Evolutionary conservation across 2,329 filamentous ascomycete species (phyloP), one percentile per base, ranked within the genome.

Genomic region (Fusarium austroafricanum): DNA sequence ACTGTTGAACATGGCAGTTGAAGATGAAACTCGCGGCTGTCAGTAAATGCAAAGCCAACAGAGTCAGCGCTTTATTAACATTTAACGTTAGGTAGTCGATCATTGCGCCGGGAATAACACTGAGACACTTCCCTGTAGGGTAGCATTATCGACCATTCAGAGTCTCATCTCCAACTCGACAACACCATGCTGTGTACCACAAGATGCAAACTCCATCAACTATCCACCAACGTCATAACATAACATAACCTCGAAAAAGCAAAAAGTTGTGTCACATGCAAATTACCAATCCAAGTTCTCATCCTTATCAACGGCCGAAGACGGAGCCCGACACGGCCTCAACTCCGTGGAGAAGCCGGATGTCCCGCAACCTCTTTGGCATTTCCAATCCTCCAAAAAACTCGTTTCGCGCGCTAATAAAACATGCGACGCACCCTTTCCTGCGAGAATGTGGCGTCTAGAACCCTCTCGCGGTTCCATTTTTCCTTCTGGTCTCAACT

Each of bases 281-380:
- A n/a, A 55, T 56, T 33, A 33, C 47, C 28, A 54, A 42, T 35
- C 20, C n/a, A 33, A 46, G 3, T 20, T 12, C 14, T 29, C 28
- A 12, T 14, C 12, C 29, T 31, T 53, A 45, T 52, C 9, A 44
- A 61, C 55, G 42, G 68, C 71, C 69, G 55, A 73, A 71, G 54
- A 71, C 69, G 68, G 70, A 73, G 63, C 39, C 33, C 35, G 37
- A 53, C 49, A 42, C 51, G 23, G 49, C 39, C 46, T 51, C 45
- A 40, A n/a, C 31, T 54, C 45, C 52, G 40, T 58, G 51, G 31
- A 42, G 52, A 55, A 43, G 29, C 65, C 65, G 65, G 43, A 23
- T 28, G 35, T 28, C 53, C 65, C 65, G 65, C 26, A 58, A 57
- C 47, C 29, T 59, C 37, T 60, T 37, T 64, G 28, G 45, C 61